Conservation (phyloP, 371 early-diverging fungal genomes). For the Funneliformis caledonium region DNA sequence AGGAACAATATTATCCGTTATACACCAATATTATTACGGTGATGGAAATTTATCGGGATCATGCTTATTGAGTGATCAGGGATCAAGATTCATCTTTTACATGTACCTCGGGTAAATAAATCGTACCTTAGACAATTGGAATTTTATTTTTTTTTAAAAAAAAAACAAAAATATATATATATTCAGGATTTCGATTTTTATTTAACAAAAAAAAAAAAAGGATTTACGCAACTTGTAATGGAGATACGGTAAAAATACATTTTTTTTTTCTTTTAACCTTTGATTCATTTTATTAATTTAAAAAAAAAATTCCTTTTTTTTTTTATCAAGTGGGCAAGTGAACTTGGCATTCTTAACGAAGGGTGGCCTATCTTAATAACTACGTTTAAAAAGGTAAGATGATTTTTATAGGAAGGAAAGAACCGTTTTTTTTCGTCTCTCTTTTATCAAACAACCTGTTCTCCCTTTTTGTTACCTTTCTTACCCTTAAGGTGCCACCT, state of each 20-base stretch:
- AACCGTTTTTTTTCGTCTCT: neutral
- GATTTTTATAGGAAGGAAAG: no score
- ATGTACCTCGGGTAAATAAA: slow-evolving; percentile 59
- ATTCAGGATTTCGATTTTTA: neutral
- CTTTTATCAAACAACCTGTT: neutral
- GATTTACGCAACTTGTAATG: slow-evolving; percentile 86
- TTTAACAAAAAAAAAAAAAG: slow-evolving; percentile 41
- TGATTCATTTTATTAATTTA: slow-evolving; percentile 16
- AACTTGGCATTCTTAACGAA: slow-evolving; percentile 79
- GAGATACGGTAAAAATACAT: slow-evolving; percentile 69
- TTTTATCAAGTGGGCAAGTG: slow-evolving; percentile 77
- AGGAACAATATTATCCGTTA: slow-evolving; percentile 68
- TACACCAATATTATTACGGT: slow-evolving; percentile 58
- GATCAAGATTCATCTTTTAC: slow-evolving; percentile 46
- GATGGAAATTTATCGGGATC: slow-evolving; percentile 17
- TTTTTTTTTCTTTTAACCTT: neutral
- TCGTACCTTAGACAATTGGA: slow-evolving; percentile 16
- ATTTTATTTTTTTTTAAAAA: neutral
- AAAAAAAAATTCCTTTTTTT: slow-evolving; percentile 22
- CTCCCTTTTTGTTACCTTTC: neutral
- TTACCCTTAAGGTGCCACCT: slow-evolving; percentile 68
- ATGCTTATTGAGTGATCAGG: slow-evolving; percentile 45
- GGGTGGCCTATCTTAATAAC: slow-evolving; percentile 81
- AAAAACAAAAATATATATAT: no score
- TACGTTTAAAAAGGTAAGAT: slow-evolving; percentile 51